These are phyloP conservation scores for Cystobasidium slooffiae DNA, from an alignment of 1,284 basidiomycete genomes.

Conservation along the genomic window DNA sequence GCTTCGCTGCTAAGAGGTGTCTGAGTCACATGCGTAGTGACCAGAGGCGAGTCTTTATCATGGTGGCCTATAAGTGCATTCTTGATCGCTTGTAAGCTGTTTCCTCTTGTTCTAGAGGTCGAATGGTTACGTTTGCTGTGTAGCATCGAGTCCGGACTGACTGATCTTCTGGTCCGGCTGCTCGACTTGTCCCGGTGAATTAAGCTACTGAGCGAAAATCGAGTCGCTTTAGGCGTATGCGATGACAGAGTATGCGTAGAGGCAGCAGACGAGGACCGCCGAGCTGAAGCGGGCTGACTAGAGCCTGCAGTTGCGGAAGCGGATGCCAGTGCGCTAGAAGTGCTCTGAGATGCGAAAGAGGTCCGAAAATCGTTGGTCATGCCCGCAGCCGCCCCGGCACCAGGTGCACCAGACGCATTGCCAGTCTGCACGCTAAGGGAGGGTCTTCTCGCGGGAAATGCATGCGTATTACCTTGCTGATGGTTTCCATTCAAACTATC, in stretches of 20 bases:
- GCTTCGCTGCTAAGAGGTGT: conserved; percentile 32
- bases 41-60: conserved; percentile 1
- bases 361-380: background rate
- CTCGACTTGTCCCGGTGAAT: conserved; percentile 31
- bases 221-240: conserved; percentile 26
- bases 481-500: background rate
- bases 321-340: background rate
- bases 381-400: background rate
- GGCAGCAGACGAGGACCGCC: conserved; percentile 1
- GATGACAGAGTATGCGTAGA: background rate
- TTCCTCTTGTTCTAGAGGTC: conserved; percentile 54
- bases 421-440: background rate
- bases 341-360: background rate
- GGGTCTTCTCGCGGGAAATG: background rate
- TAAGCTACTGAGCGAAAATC: conserved; percentile 34
- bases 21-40: conserved; percentile 1
- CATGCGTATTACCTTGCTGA: background rate
- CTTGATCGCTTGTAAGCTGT: conserved; percentile 58
- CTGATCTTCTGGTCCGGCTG: conserved; percentile 1
- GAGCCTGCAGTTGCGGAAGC: background rate
- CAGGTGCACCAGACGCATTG: background rate
- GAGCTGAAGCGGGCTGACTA: background rate
- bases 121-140: conserved; percentile 7
- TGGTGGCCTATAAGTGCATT: conserved; percentile 52
- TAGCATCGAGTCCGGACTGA: conserved; percentile 22